phyloP scores from a whole-genome alignment of 805 yeast species.

The Ogataea wickerhamii region DNA sequence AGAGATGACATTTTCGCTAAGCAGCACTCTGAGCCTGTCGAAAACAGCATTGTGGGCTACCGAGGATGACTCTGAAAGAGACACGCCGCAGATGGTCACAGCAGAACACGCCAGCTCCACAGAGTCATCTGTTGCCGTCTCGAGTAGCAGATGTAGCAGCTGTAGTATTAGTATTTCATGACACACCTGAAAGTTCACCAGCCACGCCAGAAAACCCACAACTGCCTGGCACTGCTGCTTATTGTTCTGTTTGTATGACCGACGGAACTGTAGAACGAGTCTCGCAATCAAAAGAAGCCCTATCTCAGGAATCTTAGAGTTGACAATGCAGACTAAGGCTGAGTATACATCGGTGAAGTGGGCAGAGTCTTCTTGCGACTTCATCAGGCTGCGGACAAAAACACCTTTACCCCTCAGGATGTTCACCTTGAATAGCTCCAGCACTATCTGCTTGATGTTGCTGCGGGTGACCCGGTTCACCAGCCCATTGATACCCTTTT shows the following conservation, averaged over 20 bases:
- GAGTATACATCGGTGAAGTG: slow-evolving; percentile 48
- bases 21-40: slow-evolving; percentile 56
- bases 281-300: slow-evolving; percentile 57
- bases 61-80: slow-evolving; percentile 38
- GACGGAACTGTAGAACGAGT: slow-evolving; percentile 55
- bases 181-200: slow-evolving; percentile 60
- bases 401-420: slow-evolving; percentile 59
- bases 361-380: slow-evolving; percentile 43
- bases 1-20: slow-evolving; percentile 51
- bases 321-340: slow-evolving; percentile 54
- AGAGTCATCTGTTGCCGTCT: slow-evolving; percentile 46
- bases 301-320: slow-evolving; percentile 64
- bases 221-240: slow-evolving; percentile 41
- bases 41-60: slow-evolving; percentile 38
- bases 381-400: slow-evolving; percentile 54
- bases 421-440: slow-evolving; percentile 54
- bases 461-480: slow-evolving; percentile 43
- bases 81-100: slow-evolving; percentile 50
- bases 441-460: slow-evolving; percentile 47
- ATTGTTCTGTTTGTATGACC: slow-evolving; percentile 46
- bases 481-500: slow-evolving; percentile 43
- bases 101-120: slow-evolving; percentile 52
- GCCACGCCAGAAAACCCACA: slow-evolving; percentile 52
- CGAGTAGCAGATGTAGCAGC: slow-evolving; percentile 44
- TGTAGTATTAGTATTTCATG: slow-evolving; percentile 55